phyloP scores from a whole-genome alignment of 805 yeast genomes.

The Trichomonascus vanleenenianus region DNA sequence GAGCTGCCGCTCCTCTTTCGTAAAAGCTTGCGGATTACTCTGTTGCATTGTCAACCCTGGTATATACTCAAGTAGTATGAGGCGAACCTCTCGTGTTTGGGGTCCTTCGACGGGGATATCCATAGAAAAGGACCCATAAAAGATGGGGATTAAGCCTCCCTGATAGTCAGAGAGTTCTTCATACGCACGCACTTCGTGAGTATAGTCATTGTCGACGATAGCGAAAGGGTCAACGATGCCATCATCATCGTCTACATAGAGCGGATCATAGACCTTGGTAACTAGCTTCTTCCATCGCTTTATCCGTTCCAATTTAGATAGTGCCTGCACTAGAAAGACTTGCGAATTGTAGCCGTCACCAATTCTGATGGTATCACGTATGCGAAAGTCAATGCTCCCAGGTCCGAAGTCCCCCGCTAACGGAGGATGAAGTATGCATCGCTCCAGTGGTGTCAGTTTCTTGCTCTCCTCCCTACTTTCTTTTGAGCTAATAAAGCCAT shows the following conservation, averaged over 20 bases:
- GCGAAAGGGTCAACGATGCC: neutral
- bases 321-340: neutral
- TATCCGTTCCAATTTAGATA: neutral
- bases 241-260: neutral
- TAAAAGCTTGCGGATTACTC: neutral
- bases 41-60: neutral
- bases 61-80: neutral
- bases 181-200: neutral
- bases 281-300: neutral
- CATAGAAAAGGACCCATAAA: neutral
- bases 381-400: neutral
- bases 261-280: neutral
- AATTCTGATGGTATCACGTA: neutral
- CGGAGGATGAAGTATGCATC: neutral
- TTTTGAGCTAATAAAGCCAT: neutral
- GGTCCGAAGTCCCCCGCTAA: neutral
- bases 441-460: too few species aligned
- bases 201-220: neutral
- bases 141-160: neutral
- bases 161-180: neutral
- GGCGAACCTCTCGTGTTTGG: neutral
- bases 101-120: neutral
- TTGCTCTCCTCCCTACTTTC: too few species aligned
- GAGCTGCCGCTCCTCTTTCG: neutral
- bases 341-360: neutral